Evolutionary conservation across 2,329 filamentous ascomycete genomes (phyloP).

Genomic region (Ophiostoma sp.): DNA sequence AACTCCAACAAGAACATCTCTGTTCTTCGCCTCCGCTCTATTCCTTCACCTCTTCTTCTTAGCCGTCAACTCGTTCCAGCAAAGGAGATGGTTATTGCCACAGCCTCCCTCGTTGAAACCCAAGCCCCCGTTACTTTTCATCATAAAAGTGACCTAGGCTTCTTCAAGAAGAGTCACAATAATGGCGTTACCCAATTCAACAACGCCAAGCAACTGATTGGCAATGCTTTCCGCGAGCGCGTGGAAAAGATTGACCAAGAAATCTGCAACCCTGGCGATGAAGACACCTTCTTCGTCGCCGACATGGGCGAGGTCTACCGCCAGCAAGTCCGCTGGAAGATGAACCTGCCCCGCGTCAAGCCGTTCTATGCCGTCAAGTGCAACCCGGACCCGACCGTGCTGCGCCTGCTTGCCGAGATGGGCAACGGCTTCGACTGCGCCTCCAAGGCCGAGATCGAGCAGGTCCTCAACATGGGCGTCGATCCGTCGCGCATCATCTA

Average conservation of each 20-base stretch:
- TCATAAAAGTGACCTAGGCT: conserved; percentile 43
- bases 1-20: no score
- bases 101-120: conserved; percentile 49
- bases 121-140: conserved; percentile 44
- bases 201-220: conserved; percentile 72
- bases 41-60: background rate
- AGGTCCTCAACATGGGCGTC: conserved; percentile 76
- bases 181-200: conserved; percentile 37
- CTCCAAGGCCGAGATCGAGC: conserved; percentile 94
- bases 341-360: conserved; percentile 83
- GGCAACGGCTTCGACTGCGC: conserved; percentile 97
- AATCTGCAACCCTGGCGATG: conserved; percentile 81
- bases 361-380: conserved; percentile 99
- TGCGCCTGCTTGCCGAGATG: conserved; percentile 79
- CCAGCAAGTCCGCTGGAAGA: conserved; percentile 97
- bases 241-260: conserved; percentile 81
- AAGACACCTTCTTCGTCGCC: conserved; percentile 97
- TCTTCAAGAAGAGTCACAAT: conserved; percentile 40
- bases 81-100: conserved; percentile 61
- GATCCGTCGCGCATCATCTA: conserved; percentile 93
- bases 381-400: conserved; percentile 86
- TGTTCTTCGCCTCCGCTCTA: no score
- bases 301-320: conserved; percentile 98
- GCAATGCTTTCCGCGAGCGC: conserved; percentile 77
- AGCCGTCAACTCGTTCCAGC: background rate